phyloP scores from a whole-genome alignment of 2,329 filamentous ascomycete species.

The Neofusicoccum sp. region DNA sequence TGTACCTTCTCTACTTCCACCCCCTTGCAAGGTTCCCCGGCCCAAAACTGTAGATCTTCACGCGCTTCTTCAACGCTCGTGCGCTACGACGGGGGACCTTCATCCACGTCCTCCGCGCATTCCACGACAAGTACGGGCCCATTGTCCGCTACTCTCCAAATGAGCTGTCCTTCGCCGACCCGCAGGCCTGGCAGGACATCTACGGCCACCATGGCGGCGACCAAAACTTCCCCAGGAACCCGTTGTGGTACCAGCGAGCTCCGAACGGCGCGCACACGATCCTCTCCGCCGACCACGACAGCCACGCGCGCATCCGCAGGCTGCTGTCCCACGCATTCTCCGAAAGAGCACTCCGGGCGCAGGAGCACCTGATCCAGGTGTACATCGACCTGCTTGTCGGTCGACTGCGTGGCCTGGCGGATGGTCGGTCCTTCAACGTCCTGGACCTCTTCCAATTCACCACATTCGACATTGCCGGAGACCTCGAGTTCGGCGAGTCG shows the following conservation, averaged over 20 bases:
- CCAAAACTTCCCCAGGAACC: constrained; percentile 5
- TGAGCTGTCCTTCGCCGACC: constrained; percentile 39
- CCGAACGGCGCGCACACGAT: constrained; percentile 35
- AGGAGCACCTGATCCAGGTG: constrained; percentile 32
- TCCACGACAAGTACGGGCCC: constrained; percentile 42
- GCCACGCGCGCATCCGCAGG: constrained; percentile 41
- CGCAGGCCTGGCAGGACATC: constrained; percentile 37
- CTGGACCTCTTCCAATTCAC: constrained; percentile 32
- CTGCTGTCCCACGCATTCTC: constrained; percentile 36
- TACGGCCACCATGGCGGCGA: constrained; percentile 25
- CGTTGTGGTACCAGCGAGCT: constrained; percentile 20
- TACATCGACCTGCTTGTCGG: constrained; percentile 37
- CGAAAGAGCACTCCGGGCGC: constrained; percentile 28
- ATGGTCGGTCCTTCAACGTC: constrained; percentile 22
- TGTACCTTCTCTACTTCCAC: no score
- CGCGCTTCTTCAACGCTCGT: no score
- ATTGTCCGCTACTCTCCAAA: constrained; percentile 42
- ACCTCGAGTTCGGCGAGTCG: constrained; percentile 31
- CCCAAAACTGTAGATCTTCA: no score
- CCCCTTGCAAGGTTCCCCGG: no score
- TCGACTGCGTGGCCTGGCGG: constrained; percentile 25
- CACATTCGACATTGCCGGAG: constrained; percentile 27
- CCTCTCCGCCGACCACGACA: constrained; percentile 37
- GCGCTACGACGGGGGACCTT: not conserved
- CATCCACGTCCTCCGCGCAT: not conserved